Evolutionary conservation across 257 asterid species (phyloP).

Genomic region (Plantago elongata): DNA sequence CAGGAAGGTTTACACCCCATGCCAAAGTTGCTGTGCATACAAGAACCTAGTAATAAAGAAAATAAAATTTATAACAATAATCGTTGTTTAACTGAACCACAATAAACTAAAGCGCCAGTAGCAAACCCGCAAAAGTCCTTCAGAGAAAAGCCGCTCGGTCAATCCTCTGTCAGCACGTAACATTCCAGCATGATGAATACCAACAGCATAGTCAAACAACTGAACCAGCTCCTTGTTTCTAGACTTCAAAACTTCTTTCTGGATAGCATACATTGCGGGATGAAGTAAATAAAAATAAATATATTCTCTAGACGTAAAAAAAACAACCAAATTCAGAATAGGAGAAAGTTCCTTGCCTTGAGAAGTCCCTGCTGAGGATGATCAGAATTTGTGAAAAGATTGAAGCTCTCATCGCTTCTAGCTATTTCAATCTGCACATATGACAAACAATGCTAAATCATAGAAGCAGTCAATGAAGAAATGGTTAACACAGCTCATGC

Average conservation of each 20-base stretch:
- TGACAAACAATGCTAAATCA: constrained; percentile 11
- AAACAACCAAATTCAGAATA: constrained; percentile 7
- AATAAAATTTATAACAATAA: constrained; percentile 14
- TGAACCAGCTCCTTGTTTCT: constrained; percentile 87
- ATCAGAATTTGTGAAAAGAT: constrained; percentile 58
- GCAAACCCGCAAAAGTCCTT: constrained; percentile 75
- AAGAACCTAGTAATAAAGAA: constrained; percentile 58
- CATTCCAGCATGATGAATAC: constrained; percentile 99
- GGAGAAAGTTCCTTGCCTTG: constrained; percentile 55
- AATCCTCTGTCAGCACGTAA: constrained; percentile 87
- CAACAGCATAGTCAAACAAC: constrained; percentile 79
- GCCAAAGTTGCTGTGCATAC: constrained; percentile 99
- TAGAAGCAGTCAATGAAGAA: constrained; percentile 4
- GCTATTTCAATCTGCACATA: constrained; percentile 78
- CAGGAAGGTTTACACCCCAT: constrained; percentile 99
- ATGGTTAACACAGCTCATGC: neutral
- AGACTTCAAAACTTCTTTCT: constrained; percentile 93
- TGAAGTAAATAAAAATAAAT: constrained; percentile 15
- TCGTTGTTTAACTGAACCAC: neutral
- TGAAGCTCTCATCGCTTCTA: constrained; percentile 45
- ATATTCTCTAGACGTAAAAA: constrained; percentile 17
- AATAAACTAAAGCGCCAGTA: neutral
- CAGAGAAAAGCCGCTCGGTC: constrained; percentile 96
- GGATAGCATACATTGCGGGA: constrained; percentile 40
- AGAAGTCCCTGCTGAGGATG: constrained; percentile 83